Conservation (phyloP, 345 rosid species). For the Ceriops tagal region DNA sequence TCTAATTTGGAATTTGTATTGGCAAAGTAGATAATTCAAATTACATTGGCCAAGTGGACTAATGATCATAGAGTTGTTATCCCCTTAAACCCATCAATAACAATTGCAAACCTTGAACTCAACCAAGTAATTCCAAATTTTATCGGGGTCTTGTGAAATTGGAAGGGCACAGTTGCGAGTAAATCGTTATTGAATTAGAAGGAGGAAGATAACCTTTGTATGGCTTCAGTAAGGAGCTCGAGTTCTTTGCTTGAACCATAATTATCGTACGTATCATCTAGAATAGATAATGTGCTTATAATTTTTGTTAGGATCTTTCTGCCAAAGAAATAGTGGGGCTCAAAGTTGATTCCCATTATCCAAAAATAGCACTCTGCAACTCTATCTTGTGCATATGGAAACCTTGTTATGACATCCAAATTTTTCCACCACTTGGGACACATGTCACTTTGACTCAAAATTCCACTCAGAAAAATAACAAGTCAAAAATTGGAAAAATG, state of each 20-base stretch:
- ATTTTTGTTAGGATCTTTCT: slow-evolving; percentile 12
- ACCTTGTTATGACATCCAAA: slow-evolving; percentile 5
- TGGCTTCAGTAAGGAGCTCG: slow-evolving; percentile 4
- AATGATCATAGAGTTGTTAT: too few species aligned
- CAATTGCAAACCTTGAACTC: too few species aligned
- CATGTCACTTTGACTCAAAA: background rate
- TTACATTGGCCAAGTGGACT: too few species aligned
- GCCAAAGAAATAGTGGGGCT: slow-evolving; percentile 9
- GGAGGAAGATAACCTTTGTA: slow-evolving; percentile 1
- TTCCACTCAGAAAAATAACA: too few species aligned
- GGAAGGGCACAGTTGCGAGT: too few species aligned
- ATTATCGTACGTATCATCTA: slow-evolving; percentile 18
- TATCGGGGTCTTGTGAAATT: too few species aligned
- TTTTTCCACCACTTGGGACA: slow-evolving; percentile 20
- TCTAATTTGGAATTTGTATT: too few species aligned
- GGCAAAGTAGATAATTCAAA: too few species aligned
- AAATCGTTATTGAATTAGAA: too few species aligned
- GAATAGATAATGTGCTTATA: background rate
- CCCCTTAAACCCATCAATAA: too few species aligned
- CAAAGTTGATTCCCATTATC: slow-evolving; percentile 10
- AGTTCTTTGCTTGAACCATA: slow-evolving; percentile 10
- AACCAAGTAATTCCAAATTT: too few species aligned
- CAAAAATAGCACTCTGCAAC: slow-evolving; percentile 17
- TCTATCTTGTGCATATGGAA: slow-evolving; percentile 18
- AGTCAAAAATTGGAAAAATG: too few species aligned